Conservation (phyloP, 441 rosid species). For the Adansonia madagascariensis region DNA sequence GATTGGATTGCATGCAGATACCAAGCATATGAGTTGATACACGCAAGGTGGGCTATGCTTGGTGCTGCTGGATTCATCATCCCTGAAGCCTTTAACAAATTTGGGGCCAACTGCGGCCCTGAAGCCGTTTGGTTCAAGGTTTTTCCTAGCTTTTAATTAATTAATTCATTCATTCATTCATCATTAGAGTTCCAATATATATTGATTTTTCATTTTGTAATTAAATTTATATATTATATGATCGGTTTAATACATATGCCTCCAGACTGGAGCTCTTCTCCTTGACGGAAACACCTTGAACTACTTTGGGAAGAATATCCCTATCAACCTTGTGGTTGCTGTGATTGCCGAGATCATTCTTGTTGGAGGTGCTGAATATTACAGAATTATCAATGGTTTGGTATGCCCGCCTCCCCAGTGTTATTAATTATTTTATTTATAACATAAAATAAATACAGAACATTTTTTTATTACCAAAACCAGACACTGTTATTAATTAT, state of each 20-base stretch:
- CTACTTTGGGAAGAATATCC: conserved; percentile 90
- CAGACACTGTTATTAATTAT: not conserved
- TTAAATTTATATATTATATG: not conserved
- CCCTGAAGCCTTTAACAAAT: conserved; percentile 95
- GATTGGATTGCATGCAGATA: conserved; percentile 49
- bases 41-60: conserved; percentile 96
- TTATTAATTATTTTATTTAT: not conserved
- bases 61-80: conserved; percentile 95
- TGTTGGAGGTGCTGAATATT: conserved; percentile 94
- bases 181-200: too few relatives aligned
- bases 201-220: too few relatives aligned
- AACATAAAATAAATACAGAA: too few relatives aligned
- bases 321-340: conserved; percentile 81
- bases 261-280: conserved; percentile 91
- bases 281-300: conserved; percentile 93
- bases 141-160: not conserved
- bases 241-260: not conserved
- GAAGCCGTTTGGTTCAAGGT: conserved; percentile 99
- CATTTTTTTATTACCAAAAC: not conserved
- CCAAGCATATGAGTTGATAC: conserved; percentile 90
- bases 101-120: conserved; percentile 95
- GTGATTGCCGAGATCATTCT: conserved; percentile 85
- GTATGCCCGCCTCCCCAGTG: conserved; percentile 38
- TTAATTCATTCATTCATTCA: not conserved
- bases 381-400: conserved; percentile 89